These are phyloP conservation scores for Pistacia integerrima DNA, from an alignment of 345 rosid genomes.

Conservation along the genomic window DNA sequence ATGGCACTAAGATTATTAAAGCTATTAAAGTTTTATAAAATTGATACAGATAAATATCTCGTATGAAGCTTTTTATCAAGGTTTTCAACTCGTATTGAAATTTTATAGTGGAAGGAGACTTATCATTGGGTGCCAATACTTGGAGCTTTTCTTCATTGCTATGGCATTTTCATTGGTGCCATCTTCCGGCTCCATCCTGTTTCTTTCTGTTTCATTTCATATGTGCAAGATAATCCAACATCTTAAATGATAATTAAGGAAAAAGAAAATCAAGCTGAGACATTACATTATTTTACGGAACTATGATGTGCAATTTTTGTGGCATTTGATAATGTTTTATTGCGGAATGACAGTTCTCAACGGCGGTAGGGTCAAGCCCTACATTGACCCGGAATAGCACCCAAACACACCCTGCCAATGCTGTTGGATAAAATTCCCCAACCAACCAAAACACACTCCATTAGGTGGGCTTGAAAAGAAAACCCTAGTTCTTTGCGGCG, in stretches of 20 bases:
- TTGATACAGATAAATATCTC: no score
- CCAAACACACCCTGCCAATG: no score
- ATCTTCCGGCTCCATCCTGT: no score
- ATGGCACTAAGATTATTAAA: no score
- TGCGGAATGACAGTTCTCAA: slow-evolving; percentile 33
- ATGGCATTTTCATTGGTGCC: slow-evolving; percentile 33
- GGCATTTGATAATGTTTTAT: not conserved
- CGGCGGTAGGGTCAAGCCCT: slow-evolving; percentile 19
- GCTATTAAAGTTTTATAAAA: no score
- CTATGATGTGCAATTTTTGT: not conserved
- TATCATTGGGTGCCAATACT: slow-evolving; percentile 36
- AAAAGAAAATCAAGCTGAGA: not conserved
- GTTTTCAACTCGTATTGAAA: no score
- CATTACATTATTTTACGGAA: not conserved
- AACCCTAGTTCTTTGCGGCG: no score
- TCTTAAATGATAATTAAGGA: not conserved
- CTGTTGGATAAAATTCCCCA: no score
- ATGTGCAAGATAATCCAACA: not conserved
- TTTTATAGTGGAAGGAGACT: slow-evolving; percentile 35
- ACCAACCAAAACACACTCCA: no score
- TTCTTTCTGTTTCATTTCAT: not conserved
- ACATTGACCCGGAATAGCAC: no score
- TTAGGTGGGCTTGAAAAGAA: no score
- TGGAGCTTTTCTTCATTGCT: slow-evolving; percentile 29
- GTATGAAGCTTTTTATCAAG: no score